A percentile compares a stretch with the other conserved stretches of the same genome.
phyloP scores from a whole-genome alignment of 495 filamentous ascomycete genomes.

The Baudoinia panamericana region DNA sequence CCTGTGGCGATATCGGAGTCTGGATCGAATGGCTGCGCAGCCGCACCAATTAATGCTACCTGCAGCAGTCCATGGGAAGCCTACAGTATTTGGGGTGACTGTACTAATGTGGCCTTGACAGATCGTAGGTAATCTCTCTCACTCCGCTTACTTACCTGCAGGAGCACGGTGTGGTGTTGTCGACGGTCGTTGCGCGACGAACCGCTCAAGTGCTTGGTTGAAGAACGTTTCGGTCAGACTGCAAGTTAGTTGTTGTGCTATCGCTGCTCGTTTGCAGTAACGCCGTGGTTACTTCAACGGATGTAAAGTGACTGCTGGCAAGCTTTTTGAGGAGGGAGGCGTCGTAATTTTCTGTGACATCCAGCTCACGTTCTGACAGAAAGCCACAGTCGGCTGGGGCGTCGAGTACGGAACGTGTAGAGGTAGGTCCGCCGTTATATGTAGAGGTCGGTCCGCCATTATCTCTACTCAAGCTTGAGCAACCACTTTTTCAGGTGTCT shows the following conservation, averaged over 20 bases:
- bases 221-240: conserved; percentile 35
- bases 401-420: background rate
- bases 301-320: conserved; percentile 26
- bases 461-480: background rate
- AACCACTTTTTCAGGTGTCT: conserved; percentile 3
- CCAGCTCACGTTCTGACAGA: conserved; percentile 32
- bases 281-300: conserved; percentile 35
- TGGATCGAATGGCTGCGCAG: conserved; percentile 27
- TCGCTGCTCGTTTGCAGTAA: conserved; percentile 44
- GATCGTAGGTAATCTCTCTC: no score
- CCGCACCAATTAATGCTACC: background rate
- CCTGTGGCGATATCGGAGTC: conserved; percentile 25
- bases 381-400: conserved; percentile 13
- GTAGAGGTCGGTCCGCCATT: no score
- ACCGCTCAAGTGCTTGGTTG: conserved; percentile 23
- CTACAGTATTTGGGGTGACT: no score
- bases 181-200: no score
- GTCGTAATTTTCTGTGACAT: conserved; percentile 39
- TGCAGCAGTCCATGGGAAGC: no score
- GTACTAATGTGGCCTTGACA: no score
- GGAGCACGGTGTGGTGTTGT: no score
- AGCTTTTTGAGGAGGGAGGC: conserved; percentile 35
- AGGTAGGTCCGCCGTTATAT: background rate
- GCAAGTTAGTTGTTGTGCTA: conserved; percentile 32
- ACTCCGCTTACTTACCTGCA: no score